Conservation (phyloP, 1,284 basidiomycete species). For the Ustilago curta region DNA sequence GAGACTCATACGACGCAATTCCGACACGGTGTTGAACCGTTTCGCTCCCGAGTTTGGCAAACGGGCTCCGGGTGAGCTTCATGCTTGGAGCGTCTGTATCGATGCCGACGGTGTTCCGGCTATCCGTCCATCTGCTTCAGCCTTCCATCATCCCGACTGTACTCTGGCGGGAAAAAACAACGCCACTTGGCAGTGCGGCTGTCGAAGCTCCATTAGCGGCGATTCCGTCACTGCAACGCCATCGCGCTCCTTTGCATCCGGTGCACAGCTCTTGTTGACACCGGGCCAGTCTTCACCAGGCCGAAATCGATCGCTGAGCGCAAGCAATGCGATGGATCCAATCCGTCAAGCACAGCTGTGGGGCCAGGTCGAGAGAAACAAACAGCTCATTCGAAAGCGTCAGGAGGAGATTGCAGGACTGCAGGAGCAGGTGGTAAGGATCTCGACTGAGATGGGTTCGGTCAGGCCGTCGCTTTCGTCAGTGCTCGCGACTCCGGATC, state of each 20-base stretch:
- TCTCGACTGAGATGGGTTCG: conserved; percentile 39
- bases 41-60: conserved; percentile 28
- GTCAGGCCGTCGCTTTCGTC: conserved; percentile 31
- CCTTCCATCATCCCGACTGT: conserved; percentile 41
- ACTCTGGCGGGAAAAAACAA: conserved; percentile 42
- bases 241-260: background rate
- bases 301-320: conserved; percentile 28
- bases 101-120: conserved; percentile 36
- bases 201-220: conserved; percentile 10
- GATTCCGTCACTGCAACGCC: background rate
- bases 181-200: conserved; percentile 51
- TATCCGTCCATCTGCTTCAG: conserved; percentile 35
- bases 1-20: conserved; percentile 30
- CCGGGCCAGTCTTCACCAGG: conserved; percentile 15
- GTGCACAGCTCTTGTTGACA: background rate
- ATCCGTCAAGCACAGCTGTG: conserved; percentile 35
- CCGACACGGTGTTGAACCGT: conserved; percentile 27
- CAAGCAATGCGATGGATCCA: conserved; percentile 22
- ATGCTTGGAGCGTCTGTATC: conserved; percentile 50
- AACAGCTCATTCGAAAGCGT: conserved; percentile 38
- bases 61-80: conserved; percentile 39
- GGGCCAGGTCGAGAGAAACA: conserved; percentile 38
- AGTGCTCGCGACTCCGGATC: conserved; percentile 8
- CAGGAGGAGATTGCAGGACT: conserved; percentile 37
- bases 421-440: conserved; percentile 37